Conservation (phyloP, 2,329 filamentous ascomycete genomes). For the Neofusicoccum umdonicola region DNA sequence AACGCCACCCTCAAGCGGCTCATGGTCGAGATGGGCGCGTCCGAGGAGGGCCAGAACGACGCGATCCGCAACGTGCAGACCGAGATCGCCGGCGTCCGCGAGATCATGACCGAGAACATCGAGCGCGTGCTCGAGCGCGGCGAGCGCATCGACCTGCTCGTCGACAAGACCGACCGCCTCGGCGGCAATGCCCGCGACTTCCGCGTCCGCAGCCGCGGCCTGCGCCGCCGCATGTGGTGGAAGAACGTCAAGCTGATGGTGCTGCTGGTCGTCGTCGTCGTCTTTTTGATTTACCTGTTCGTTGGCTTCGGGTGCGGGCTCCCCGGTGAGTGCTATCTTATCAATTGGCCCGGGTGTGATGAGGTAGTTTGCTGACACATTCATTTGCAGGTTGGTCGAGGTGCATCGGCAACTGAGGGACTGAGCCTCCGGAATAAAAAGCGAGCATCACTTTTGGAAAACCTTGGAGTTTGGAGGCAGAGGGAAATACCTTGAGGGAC, state of each 20-base stretch:
- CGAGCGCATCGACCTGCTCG: slow-evolving; percentile 87
- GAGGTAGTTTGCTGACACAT: not conserved
- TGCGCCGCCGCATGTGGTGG: slow-evolving; percentile 98
- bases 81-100: slow-evolving; percentile 88
- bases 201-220: slow-evolving; percentile 75
- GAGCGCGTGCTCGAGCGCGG: slow-evolving; percentile 81
- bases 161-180: slow-evolving; percentile 93
- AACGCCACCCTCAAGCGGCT: slow-evolving; percentile 73
- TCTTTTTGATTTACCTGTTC: slow-evolving; percentile 70
- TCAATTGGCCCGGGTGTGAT: too few relatives aligned
- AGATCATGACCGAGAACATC: slow-evolving; percentile 95
- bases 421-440: not conserved
- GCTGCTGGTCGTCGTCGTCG: slow-evolving; percentile 67
- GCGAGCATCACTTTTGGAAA: not conserved
- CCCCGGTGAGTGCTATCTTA: slow-evolving; percentile 48
- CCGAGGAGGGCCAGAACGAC: slow-evolving; percentile 71
- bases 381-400: slow-evolving; percentile 35
- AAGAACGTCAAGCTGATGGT: slow-evolving; percentile 97
- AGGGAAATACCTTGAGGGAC: not conserved
- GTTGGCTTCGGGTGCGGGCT: slow-evolving; percentile 71
- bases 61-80: slow-evolving; percentile 78
- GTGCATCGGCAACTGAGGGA: slow-evolving; percentile 32
- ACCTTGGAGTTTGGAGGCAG: not conserved
- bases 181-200: slow-evolving; percentile 90
- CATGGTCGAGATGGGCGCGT: slow-evolving; percentile 82